phyloP scores from a whole-genome alignment of 2,329 filamentous ascomycete genomes.

The Talaromyces sp. region DNA sequence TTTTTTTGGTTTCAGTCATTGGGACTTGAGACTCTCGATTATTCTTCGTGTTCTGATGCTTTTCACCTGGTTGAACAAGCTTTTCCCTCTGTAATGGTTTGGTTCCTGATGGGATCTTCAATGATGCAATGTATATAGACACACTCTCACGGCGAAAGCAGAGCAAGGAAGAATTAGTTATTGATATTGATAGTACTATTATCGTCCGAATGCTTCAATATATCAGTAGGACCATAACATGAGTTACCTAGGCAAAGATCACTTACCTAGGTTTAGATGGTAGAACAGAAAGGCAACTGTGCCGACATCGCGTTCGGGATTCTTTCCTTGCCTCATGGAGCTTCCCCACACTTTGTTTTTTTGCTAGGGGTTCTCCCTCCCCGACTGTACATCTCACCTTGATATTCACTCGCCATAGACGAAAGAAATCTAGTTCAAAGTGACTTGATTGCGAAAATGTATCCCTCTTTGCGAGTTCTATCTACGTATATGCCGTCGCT shows the following conservation, averaged over 20 bases:
- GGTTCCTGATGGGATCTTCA: not conserved
- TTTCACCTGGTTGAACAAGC: not conserved
- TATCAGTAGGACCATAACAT: not conserved
- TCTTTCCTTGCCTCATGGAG: not conserved
- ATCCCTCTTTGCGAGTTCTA: no score
- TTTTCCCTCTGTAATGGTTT: not conserved
- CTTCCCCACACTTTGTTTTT: not conserved
- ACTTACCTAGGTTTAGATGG: no score
- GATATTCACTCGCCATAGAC: not conserved
- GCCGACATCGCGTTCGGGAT: not conserved
- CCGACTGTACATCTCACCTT: not conserved
- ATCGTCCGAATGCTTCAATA: not conserved
- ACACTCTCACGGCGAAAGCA: not conserved
- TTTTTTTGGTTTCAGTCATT: not conserved
- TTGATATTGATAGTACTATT: not conserved
- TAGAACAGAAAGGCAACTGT: not conserved
- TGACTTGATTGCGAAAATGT: not conserved
- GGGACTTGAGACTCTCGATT: not conserved
- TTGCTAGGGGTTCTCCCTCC: not conserved
- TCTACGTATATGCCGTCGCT: not conserved
- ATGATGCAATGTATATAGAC: constrained; percentile 6
- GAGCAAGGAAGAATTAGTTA: not conserved
- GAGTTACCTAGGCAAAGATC: not conserved
- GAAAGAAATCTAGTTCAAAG: not conserved
- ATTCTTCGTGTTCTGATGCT: not conserved